These are phyloP conservation scores for Santalum album DNA, from an alignment of 164 flowering plant species.

Conservation along the genomic window DNA sequence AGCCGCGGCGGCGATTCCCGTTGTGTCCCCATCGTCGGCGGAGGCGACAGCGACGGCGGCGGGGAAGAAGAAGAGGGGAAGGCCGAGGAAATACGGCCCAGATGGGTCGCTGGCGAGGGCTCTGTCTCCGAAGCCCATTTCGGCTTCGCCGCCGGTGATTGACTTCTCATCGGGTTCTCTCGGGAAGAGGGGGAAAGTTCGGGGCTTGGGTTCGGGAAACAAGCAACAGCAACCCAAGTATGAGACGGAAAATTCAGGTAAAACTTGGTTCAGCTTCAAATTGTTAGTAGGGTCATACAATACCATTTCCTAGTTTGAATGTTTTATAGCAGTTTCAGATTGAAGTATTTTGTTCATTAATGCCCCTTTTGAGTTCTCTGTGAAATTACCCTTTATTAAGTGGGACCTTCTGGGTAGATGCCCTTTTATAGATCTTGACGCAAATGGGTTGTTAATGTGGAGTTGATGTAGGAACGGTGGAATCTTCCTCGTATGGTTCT, in stretches of 20 bases:
- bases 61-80: slow-evolving; percentile 75
- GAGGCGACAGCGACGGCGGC: slow-evolving; percentile 19
- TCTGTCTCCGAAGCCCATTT: slow-evolving; percentile 64
- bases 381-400: slow-evolving; percentile 1
- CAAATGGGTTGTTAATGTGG: slow-evolving; percentile 21
- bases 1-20: slow-evolving; percentile 5
- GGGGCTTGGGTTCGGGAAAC: slow-evolving; percentile 45
- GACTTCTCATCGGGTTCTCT: slow-evolving; percentile 39
- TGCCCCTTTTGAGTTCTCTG: slow-evolving; percentile 7
- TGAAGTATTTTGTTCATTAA: no score
- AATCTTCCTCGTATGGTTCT: slow-evolving; percentile 27
- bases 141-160: slow-evolving; percentile 46
- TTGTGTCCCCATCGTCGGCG: slow-evolving; percentile 16
- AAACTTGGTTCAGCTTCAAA: background rate
- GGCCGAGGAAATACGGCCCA: slow-evolving; percentile 69
- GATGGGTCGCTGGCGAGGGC: slow-evolving; percentile 43
- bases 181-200: slow-evolving; percentile 56
- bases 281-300: no score
- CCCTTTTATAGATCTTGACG: slow-evolving; percentile 30
- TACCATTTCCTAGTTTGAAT: no score
- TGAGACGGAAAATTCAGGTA: slow-evolving; percentile 52
- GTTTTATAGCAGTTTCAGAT: background rate
- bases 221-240: slow-evolving; percentile 33
- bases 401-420: slow-evolving; percentile 32
- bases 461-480: slow-evolving; percentile 28